Conservation (phyloP, 768 basidiomycete species). For the Pleurotus ostreatus region DNA sequence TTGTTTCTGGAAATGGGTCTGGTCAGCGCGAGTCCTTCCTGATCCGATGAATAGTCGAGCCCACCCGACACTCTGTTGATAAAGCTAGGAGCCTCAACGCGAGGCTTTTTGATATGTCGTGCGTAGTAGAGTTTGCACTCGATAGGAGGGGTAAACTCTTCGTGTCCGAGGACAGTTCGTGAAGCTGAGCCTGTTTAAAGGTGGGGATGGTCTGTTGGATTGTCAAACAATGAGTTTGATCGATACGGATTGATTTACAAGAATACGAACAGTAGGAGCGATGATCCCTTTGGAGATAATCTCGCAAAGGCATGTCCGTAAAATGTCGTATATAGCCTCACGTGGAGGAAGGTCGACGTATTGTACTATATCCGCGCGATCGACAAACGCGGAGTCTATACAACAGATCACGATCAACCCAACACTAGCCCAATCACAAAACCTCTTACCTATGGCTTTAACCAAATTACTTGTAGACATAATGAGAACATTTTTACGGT, state of each 20-base stretch:
- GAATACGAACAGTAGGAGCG: constrained; percentile 47
- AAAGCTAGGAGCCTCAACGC: constrained; percentile 60
- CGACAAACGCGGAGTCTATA: constrained; percentile 90
- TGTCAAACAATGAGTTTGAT: constrained; percentile 3
- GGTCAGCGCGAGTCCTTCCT: too few relatives aligned
- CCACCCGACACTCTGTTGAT: constrained; percentile 77
- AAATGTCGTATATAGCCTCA: constrained; percentile 91
- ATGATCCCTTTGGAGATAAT: constrained; percentile 75
- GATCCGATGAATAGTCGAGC: constrained; percentile 18
- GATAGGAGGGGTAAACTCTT: constrained; percentile 9
- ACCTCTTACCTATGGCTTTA: constrained; percentile 78
- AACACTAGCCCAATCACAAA: background rate
- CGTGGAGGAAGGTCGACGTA: constrained; percentile 89
- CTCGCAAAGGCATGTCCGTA: constrained; percentile 78
- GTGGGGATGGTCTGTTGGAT: constrained; percentile 52
- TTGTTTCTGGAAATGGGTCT: constrained; percentile 41
- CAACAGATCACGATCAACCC: background rate
- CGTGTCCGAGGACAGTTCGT: constrained; percentile 39
- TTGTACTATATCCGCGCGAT: constrained; percentile 95
- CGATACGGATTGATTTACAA: background rate
- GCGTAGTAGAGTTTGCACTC: constrained; percentile 12
- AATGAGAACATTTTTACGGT: constrained; percentile 89
- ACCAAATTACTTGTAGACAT: constrained; percentile 96
- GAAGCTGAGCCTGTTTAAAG: constrained; percentile 57
- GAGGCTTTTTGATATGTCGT: constrained; percentile 47